A percentile compares a stretch with the other conserved stretches of the same genome.
Conservation (phyloP, 2,329 filamentous ascomycete genomes). For the Fusarium verrucosum region DNA sequence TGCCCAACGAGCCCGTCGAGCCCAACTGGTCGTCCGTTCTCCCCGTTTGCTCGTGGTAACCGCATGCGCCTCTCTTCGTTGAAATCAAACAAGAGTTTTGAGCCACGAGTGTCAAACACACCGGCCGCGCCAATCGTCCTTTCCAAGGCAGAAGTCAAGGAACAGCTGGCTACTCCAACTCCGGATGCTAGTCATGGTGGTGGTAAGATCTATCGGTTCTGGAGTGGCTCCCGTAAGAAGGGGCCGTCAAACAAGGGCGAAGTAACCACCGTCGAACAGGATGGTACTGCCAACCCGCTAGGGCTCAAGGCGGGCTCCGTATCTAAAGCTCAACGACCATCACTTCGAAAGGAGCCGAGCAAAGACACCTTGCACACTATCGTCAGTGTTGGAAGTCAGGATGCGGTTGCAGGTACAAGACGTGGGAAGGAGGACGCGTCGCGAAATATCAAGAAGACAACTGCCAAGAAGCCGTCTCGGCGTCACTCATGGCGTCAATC, state of each 20-base stretch:
- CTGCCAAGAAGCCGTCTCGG: constrained; percentile 22
- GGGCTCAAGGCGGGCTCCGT: constrained; percentile 35
- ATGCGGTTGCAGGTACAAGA: constrained; percentile 36
- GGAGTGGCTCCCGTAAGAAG: constrained; percentile 33
- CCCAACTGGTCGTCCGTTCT: constrained; percentile 26
- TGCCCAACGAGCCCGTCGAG: constrained; percentile 32
- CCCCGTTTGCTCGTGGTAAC: constrained; percentile 30
- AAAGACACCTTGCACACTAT: constrained; percentile 61
- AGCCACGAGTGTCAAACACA: constrained; percentile 21
- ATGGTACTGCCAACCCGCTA: constrained; percentile 46
- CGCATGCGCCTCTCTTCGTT: constrained; percentile 36
- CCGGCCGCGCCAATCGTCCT: constrained; percentile 14
- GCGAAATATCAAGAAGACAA: not conserved
- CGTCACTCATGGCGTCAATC: constrained; percentile 34
- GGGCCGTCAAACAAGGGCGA: constrained; percentile 30
- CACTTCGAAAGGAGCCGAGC: constrained; percentile 53
- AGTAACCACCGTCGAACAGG: constrained; percentile 11
- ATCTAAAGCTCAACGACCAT: constrained; percentile 49
- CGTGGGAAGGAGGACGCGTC: constrained; percentile 7
- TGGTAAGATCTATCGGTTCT: constrained; percentile 31
- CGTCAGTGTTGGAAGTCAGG: constrained; percentile 59
- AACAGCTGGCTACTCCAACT: not conserved
- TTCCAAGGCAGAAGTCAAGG: not conserved
- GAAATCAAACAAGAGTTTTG: constrained; percentile 29
- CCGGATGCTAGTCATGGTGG: not conserved